Percentiles rank a stretch among this genome's conserved stretches.
phyloP scores from a whole-genome alignment of 768 basidiomycete genomes.

The Rhodosporidiobolus sp. region DNA sequence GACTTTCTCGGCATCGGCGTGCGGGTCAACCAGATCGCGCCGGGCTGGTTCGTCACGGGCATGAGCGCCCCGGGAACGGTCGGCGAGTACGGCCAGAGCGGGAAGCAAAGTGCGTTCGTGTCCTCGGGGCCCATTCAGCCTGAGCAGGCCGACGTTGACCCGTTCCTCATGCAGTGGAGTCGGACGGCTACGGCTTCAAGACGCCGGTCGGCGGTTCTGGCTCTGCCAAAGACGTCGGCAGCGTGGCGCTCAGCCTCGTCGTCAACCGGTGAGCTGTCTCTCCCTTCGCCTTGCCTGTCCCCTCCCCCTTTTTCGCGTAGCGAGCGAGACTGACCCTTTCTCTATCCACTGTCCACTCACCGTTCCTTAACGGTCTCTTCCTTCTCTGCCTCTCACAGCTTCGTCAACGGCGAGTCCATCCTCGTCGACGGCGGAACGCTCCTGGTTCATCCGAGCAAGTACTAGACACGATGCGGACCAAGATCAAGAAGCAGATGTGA shows the following conservation, averaged over 20 bases:
- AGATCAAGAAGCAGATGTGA: too few species aligned
- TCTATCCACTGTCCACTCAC: too few species aligned
- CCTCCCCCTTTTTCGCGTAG: background rate
- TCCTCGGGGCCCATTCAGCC: conserved; percentile 18
- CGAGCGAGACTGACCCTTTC: too few species aligned
- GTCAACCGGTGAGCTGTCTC: conserved; percentile 51
- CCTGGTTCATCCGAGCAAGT: conserved; percentile 23
- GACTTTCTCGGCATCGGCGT: conserved; percentile 56
- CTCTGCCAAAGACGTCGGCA: conserved; percentile 54
- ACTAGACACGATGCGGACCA: background rate
- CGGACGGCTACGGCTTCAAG: conserved; percentile 45
- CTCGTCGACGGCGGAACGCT: conserved; percentile 28
- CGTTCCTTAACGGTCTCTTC: background rate
- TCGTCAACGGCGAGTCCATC: conserved; percentile 51
- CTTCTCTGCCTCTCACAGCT: background rate
- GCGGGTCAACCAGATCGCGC: conserved; percentile 56
- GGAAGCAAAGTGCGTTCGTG: conserved; percentile 13
- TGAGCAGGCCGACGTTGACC: background rate
- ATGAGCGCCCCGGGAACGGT: conserved; percentile 46
- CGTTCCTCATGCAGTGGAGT: conserved; percentile 1
- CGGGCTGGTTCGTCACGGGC: conserved; percentile 45
- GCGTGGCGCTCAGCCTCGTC: conserved; percentile 53
- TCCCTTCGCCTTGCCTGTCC: background rate
- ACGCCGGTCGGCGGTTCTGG: conserved; percentile 50
- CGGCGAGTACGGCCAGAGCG: conserved; percentile 43